These are phyloP conservation scores for Persicaria maculosa DNA, from an alignment of 148 eudicot genomes.

Conservation along the genomic window DNA sequence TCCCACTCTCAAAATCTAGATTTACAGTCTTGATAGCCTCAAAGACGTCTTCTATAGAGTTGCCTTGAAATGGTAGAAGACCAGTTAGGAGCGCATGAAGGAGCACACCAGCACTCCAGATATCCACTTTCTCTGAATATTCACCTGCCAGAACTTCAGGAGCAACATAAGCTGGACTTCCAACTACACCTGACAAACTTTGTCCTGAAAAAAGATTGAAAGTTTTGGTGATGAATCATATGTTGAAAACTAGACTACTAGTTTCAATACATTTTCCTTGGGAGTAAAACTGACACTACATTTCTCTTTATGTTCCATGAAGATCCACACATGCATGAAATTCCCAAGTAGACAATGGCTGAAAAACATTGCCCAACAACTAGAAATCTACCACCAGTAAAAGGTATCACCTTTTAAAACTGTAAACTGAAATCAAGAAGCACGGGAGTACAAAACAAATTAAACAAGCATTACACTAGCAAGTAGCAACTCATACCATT, in stretches of 20 bases:
- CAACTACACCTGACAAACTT: conserved; percentile 42
- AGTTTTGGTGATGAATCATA: background rate
- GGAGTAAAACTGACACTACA: background rate
- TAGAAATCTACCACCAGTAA: background rate
- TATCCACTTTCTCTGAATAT: conserved; percentile 50
- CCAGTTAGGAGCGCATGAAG: conserved; percentile 44
- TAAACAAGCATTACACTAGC: too few species aligned
- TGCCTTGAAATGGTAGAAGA: conserved; percentile 43
- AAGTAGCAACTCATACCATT: too few species aligned
- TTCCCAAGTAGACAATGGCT: background rate
- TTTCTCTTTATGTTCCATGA: background rate
- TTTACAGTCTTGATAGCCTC: conserved; percentile 43
- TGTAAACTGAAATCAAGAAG: background rate
- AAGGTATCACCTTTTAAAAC: background rate
- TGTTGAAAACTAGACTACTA: background rate
- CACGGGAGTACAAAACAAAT: background rate
- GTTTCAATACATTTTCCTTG: background rate
- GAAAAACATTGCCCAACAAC: background rate
- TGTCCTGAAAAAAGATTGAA: conserved; percentile 31
- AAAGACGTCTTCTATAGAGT: conserved; percentile 34
- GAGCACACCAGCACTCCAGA: conserved; percentile 55
- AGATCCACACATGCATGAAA: background rate
- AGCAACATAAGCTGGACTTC: conserved; percentile 58
- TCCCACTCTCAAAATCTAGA: conserved; percentile 29
- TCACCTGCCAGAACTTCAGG: conserved; percentile 45